Evolutionary conservation across 305 asterid genomes (phyloP).

Genomic region (Fraxinus greggii): DNA sequence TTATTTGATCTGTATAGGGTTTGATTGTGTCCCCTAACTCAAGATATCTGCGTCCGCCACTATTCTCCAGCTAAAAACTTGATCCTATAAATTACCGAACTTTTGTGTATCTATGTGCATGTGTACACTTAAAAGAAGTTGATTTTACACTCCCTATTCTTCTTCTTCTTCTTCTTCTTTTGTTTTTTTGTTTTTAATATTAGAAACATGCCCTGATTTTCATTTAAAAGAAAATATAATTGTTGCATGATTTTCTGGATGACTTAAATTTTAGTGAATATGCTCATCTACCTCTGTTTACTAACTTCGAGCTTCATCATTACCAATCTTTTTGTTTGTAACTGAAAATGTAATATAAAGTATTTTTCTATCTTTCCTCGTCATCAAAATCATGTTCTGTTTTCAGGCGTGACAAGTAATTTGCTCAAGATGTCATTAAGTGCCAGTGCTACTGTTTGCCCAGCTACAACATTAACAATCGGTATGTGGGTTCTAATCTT

Average conservation of each 20-base stretch:
- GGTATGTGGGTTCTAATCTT: slow-evolving; percentile 23
- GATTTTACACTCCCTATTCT: background rate
- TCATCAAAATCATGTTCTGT: background rate
- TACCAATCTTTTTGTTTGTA: background rate
- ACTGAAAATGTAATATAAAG: background rate
- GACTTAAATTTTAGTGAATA: background rate
- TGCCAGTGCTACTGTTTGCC: slow-evolving; percentile 22
- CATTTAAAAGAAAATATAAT: background rate
- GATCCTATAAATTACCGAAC: background rate
- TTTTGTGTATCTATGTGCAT: background rate
- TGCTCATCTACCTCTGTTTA: background rate
- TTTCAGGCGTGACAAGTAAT: slow-evolving; percentile 23
- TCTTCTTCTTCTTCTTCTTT: background rate
- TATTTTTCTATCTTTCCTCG: background rate
- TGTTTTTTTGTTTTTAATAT: background rate
- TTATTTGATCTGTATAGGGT: too few relatives aligned
- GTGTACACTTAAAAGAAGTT: background rate
- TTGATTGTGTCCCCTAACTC: too few relatives aligned
- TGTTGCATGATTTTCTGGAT: background rate
- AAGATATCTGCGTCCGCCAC: too few relatives aligned
- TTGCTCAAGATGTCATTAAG: slow-evolving; percentile 28
- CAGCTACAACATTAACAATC: slow-evolving; percentile 26
- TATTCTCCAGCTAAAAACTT: background rate
- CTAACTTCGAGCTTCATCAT: background rate
- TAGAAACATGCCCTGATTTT: background rate